phyloP scores from a whole-genome alignment of 805 yeast genomes.

The Millerozyma miso region DNA sequence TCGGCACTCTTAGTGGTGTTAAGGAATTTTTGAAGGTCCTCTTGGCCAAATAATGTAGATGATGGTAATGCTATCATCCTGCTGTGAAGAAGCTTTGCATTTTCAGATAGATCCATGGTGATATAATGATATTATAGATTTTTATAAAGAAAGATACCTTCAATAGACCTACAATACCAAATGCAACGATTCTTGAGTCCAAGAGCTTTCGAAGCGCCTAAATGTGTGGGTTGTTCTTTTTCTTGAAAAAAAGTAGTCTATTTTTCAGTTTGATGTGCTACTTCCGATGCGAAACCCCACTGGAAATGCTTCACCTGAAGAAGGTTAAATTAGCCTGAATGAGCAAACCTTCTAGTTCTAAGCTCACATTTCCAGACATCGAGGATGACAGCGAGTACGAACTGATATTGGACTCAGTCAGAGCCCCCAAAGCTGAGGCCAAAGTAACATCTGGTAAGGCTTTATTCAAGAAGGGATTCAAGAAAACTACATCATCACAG shows the following conservation, averaged over 20 bases:
- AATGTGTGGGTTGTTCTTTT: too few species aligned
- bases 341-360: not conserved
- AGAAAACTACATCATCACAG: slow-evolving; percentile 4
- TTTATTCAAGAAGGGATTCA: slow-evolving; percentile 8
- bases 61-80: slow-evolving; percentile 55
- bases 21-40: slow-evolving; percentile 55
- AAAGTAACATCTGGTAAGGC: not conserved
- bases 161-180: too few species aligned
- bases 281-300: too few species aligned
- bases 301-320: too few species aligned
- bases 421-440: not conserved
- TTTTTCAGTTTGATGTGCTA: too few species aligned
- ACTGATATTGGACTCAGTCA: not conserved
- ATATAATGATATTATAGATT: too few species aligned
- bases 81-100: slow-evolving; percentile 56
- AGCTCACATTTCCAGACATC: not conserved
- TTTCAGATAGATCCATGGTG: slow-evolving; percentile 28
- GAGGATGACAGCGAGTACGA: not conserved
- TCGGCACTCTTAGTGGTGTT: slow-evolving; percentile 41
- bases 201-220: too few species aligned
- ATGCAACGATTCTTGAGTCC: too few species aligned
- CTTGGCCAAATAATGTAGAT: slow-evolving; percentile 57
- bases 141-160: too few species aligned
- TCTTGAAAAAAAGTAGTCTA: too few species aligned
- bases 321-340: too few species aligned